These are phyloP conservation scores for Globisporangium canariense DNA, from an alignment of 352 stramenopile species.

Conservation along the genomic window DNA sequence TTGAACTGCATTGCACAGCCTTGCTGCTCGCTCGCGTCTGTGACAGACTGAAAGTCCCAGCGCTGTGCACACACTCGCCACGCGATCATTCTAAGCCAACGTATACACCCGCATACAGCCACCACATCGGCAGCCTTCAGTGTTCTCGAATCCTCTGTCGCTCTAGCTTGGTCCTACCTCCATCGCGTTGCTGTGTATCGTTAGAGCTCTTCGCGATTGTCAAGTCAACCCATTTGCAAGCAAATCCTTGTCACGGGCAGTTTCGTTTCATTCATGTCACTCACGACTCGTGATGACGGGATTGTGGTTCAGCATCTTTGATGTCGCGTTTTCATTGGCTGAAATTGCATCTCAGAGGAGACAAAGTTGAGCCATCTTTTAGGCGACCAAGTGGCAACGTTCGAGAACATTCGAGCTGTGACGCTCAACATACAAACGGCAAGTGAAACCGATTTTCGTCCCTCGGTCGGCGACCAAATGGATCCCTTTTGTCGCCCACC, in stretches of 20 bases:
- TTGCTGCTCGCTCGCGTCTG: no score
- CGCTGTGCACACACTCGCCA: not conserved
- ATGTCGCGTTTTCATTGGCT: constrained; percentile 12
- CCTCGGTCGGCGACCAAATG: not conserved
- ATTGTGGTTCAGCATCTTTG: not conserved
- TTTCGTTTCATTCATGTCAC: constrained; percentile 6
- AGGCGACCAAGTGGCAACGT: constrained; percentile 7
- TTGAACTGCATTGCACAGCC: no score
- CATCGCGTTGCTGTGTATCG: not conserved
- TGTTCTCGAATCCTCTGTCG: not conserved
- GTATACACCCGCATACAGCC: not conserved
- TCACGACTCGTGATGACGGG: not conserved
- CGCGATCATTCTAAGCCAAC: not conserved
- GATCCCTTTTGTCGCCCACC: not conserved
- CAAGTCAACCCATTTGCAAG: constrained; percentile 1
- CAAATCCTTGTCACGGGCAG: not conserved
- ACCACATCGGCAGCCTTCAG: not conserved
- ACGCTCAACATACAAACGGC: constrained; percentile 11
- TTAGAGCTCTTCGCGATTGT: not conserved
- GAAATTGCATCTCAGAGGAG: not conserved
- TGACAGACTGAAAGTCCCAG: no score
- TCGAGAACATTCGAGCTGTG: constrained; percentile 26
- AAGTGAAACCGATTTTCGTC: constrained; percentile 8
- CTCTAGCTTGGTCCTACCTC: not conserved
- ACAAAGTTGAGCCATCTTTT: not conserved